A percentile compares a stretch with the other conserved stretches of the same genome.
Conservation (phyloP, 1,284 basidiomycete species). For the Pseudozyma flocculosa region DNA sequence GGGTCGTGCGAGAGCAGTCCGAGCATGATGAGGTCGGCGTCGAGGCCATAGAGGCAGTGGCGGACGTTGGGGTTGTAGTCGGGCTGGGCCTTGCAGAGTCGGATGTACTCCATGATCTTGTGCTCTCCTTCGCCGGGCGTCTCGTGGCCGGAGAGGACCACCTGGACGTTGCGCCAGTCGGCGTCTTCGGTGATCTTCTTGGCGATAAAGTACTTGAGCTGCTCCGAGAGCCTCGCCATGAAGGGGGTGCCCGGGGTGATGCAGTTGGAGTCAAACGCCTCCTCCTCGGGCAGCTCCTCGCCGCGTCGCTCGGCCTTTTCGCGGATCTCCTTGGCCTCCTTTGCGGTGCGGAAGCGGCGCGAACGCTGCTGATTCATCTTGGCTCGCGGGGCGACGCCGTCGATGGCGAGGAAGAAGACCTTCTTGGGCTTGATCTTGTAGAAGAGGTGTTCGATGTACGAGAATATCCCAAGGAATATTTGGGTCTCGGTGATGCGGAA, state of each 20-base stretch:
- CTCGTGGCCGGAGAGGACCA: conserved; percentile 96
- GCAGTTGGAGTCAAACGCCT: conserved; percentile 97
- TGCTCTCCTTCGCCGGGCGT: conserved; percentile 97
- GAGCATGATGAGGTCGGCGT: conserved; percentile 98
- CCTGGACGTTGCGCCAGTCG: conserved; percentile 80
- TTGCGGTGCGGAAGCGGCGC: conserved; percentile 89
- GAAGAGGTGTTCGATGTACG: conserved; percentile 96
- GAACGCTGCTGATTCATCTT: conserved; percentile 96
- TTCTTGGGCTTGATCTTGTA: conserved; percentile 97
- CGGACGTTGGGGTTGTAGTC: conserved; percentile 90
- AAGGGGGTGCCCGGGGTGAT: conserved; percentile 97
- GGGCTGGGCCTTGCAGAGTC: conserved; percentile 87
- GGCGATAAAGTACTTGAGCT: conserved; percentile 85
- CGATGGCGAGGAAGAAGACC: conserved; percentile 85
- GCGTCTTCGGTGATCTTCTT: conserved; percentile 57
- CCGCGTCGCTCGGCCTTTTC: conserved; percentile 85
- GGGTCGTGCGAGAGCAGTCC: conserved; percentile 95
- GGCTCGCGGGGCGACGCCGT: conserved; percentile 94
- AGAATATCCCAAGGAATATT: conserved; percentile 94
- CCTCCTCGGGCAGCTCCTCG: conserved; percentile 86
- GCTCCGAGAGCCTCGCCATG: conserved; percentile 86
- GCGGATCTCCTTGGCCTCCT: conserved; percentile 82
- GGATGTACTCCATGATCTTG: conserved; percentile 99
- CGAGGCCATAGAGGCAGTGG: conserved; percentile 96
- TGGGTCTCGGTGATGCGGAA: conserved; percentile 89